Conservation (phyloP, 2,329 filamentous ascomycete genomes). For the Calonectria montana region DNA sequence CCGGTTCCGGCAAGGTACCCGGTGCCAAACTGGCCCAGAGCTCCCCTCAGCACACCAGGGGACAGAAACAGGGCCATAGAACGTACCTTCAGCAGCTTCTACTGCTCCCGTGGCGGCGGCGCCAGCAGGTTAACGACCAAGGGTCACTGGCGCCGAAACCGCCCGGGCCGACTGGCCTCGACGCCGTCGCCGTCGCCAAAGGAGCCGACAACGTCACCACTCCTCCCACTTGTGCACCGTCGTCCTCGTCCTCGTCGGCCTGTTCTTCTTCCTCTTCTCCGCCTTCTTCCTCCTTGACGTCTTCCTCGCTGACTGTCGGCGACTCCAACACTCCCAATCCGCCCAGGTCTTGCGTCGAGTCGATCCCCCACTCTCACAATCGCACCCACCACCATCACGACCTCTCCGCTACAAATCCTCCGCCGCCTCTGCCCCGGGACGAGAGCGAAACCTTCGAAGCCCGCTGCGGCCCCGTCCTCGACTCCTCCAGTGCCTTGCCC, state of each 20-base stretch:
- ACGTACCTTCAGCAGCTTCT: slow-evolving; percentile 22
- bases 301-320: slow-evolving; percentile 10
- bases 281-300: slow-evolving; percentile 19
- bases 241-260: slow-evolving; percentile 19
- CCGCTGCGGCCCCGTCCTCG: slow-evolving; percentile 9
- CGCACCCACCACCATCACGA: not conserved
- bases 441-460: slow-evolving; percentile 9
- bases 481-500: slow-evolving; percentile 17
- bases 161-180: slow-evolving; percentile 40
- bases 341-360: not conserved
- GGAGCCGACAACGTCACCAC: slow-evolving; percentile 39
- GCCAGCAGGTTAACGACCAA: slow-evolving; percentile 29
- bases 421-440: slow-evolving; percentile 13
- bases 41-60: slow-evolving; percentile 2
- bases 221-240: slow-evolving; percentile 20
- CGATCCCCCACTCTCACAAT: not conserved
- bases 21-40: slow-evolving; percentile 36
- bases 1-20: slow-evolving; percentile 25
- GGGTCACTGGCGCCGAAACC: slow-evolving; percentile 39
- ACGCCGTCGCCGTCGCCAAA: slow-evolving; percentile 42
- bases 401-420: not conserved
- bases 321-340: slow-evolving; percentile 10
- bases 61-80: slow-evolving; percentile 13
- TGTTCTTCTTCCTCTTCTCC: slow-evolving; percentile 24
- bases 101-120: slow-evolving; percentile 24